Evolutionary conservation across 768 basidiomycete genomes (phyloP).

Genomic region (Lentinus tigrinus): DNA sequence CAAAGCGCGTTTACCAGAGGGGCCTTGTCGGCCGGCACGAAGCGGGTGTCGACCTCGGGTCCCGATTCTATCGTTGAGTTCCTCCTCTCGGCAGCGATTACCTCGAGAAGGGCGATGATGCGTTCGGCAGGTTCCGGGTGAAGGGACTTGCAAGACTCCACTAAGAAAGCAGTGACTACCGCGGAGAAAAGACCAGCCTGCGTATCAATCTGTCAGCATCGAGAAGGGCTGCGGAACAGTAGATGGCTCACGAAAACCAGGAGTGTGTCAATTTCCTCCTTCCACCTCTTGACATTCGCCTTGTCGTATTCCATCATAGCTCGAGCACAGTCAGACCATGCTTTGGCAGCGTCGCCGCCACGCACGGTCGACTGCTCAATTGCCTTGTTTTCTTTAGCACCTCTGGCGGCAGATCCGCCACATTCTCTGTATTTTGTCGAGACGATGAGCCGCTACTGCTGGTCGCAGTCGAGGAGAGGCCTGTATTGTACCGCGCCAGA

Average conservation of each 20-base stretch:
- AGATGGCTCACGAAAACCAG: neutral
- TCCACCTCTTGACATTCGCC: neutral
- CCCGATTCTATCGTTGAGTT: neutral
- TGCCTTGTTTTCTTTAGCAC: too few species aligned
- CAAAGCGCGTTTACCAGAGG: slow-evolving; percentile 16
- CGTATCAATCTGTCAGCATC: neutral
- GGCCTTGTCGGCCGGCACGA: neutral
- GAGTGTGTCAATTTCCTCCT: neutral
- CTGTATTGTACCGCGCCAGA: too few species aligned
- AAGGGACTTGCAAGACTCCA: neutral
- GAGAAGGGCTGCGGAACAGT: neutral
- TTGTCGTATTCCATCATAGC: neutral
- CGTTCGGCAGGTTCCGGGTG: neutral
- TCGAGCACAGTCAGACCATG: neutral
- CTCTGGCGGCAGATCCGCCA: neutral
- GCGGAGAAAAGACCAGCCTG: slow-evolving; percentile 14
- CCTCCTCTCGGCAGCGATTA: neutral
- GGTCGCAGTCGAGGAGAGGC: neutral
- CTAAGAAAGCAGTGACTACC: slow-evolving; percentile 4
- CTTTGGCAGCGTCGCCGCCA: neutral
- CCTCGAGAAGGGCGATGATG: neutral
- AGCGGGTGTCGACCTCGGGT: neutral
- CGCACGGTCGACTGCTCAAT: too few species aligned
- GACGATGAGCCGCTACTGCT: neutral
- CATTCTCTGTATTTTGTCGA: neutral